Evolutionary conservation across 345 rosid genomes (phyloP).

Genomic region (Salix caprea): DNA sequence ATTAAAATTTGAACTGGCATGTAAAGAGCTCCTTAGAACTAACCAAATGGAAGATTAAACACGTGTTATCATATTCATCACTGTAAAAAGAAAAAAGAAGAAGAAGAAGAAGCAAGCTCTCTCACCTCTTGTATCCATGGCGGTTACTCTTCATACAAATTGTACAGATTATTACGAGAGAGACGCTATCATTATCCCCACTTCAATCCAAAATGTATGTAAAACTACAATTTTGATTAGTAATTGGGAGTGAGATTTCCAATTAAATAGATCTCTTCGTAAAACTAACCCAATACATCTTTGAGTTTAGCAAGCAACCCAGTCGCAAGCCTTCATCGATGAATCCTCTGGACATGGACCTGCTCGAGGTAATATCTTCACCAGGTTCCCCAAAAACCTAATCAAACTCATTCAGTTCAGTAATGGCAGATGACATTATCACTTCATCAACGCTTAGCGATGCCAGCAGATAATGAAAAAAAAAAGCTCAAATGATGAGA

Average conservation of each 20-base stretch:
- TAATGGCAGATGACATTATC: conserved; percentile 52
- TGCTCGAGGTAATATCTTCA: conserved; percentile 74
- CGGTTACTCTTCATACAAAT: not conserved
- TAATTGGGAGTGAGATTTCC: not conserved
- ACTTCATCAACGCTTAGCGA: conserved; percentile 52
- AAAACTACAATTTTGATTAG: not conserved
- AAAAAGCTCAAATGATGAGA: conserved; percentile 47
- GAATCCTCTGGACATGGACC: conserved; percentile 66
- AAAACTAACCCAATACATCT: conserved; percentile 63
- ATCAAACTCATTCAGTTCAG: conserved; percentile 54
- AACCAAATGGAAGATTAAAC: too few species aligned
- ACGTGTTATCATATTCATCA: not conserved
- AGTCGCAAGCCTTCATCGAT: conserved; percentile 43
- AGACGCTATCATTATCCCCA: not conserved
- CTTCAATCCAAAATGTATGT: not conserved
- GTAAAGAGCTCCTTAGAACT: too few species aligned
- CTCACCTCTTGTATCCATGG: not conserved
- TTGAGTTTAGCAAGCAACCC: conserved; percentile 75
- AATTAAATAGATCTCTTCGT: conserved; percentile 47
- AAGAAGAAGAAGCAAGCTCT: not conserved
- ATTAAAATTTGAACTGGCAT: too few species aligned
- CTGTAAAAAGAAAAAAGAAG: too few species aligned
- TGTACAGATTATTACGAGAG: not conserved
- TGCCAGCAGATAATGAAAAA: conserved; percentile 74
- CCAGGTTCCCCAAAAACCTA: conserved; percentile 65